Base-by-base conservation (phyloP, 495 filamentous ascomycete species). In the Penicillium waksmanii region DNA sequence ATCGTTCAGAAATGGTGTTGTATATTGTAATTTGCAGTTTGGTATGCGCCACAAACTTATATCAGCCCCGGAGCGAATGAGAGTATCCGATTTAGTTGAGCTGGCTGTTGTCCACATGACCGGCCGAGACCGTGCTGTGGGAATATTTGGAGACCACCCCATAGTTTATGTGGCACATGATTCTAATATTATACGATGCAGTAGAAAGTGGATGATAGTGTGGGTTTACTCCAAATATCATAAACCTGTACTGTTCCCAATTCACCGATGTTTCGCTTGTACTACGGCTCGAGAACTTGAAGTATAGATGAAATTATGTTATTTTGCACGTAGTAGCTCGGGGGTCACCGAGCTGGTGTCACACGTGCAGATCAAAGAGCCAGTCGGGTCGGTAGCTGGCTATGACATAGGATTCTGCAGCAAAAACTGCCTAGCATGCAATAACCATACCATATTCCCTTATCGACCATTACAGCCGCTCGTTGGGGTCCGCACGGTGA, bases 31-130 rank as follows among this genome's bases (percentile, higher is more conserved):
- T 12, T 40, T 40, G 36, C 0, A 12, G 2, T 4, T 13, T 12
- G 10, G 15, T 40, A 1, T n/a, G 27, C 8, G 8, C 27, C 5
- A 31, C 21, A 48, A 48, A 19, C 21, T 27, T 44, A 44, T 48
- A 25, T 48, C 23, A 15, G n/a, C n/a, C n/a, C n/a, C n/a, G n/a
- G n/a, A n/a, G 11, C 46, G 19, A 48, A 48, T 48, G 46, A 48
- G 46, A 25, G 3, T 9, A 19, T n/a, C 3, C 23, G 9, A 31
- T 13, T 23, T 48, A 15, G 21, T 25, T 31, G 3, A 18, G 8
- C 8, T n/a, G 43, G 46, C 8, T 48, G 31, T 12, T 48, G 19
- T 7, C 42, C 57, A 60, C 57, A 60, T 60, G 57, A 54, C 36
- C 57, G 57, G 57, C 49, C 19, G 43, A 33, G 17, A 31, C 57